Evolutionary conservation across 441 rosid species (phyloP).

Genomic region (Jatropha multifida): DNA sequence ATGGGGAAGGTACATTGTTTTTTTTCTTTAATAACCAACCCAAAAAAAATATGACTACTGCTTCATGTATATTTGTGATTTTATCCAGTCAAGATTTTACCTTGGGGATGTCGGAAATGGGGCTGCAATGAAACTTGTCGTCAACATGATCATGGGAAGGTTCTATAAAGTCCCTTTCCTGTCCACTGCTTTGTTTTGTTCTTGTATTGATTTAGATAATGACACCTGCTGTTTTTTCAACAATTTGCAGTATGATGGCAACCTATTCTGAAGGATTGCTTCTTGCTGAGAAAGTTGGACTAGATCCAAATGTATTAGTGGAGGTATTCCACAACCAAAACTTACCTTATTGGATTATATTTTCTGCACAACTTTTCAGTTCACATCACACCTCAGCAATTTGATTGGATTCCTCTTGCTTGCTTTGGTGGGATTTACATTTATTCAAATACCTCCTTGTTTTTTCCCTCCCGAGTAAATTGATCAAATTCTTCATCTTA

Average conservation of each 20-base stretch:
- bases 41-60: background rate
- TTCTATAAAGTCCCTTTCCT: constrained; percentile 19
- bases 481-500: background rate
- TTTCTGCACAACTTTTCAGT: background rate
- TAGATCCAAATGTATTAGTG: constrained; percentile 72
- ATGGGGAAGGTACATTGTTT: constrained; percentile 74
- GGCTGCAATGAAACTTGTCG: constrained; percentile 94
- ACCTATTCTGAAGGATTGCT: constrained; percentile 85
- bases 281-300: constrained; percentile 80
- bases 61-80: constrained; percentile 5
- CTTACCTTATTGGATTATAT: constrained; percentile 4
- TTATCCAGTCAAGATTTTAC: constrained; percentile 81
- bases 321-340: constrained; percentile 50
- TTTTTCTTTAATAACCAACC: background rate
- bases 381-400: background rate
- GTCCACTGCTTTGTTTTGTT: background rate
- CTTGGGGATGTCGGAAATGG: constrained; percentile 94
- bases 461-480: background rate
- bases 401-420: constrained; percentile 1
- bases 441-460: background rate
- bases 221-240: constrained; percentile 15
- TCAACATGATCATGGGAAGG: constrained; percentile 99
- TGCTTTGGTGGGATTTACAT: background rate
- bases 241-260: constrained; percentile 85
- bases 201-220: constrained; percentile 13